Conservation (phyloP, 75 land plant species). For the Ceratopteris richardii region DNA sequence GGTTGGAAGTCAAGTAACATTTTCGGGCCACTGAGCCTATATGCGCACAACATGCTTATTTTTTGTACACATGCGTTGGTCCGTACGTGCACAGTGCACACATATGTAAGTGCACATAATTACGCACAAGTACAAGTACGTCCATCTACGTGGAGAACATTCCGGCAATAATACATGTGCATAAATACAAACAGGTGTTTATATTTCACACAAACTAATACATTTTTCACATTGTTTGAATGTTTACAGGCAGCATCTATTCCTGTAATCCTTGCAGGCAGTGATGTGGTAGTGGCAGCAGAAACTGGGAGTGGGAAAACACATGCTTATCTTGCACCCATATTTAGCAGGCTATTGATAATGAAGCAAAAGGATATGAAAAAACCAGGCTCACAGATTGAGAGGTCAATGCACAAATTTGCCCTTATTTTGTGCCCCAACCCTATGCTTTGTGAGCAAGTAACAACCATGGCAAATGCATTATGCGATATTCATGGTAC, state of each 20-base stretch:
- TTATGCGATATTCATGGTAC: conserved; percentile 35
- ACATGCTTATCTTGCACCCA: conserved; percentile 74
- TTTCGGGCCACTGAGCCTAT: no score
- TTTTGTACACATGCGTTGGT: no score
- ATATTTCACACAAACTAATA: no score
- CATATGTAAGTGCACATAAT: no score
- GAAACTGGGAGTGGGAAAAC: conserved; percentile 99
- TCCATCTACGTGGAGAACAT: no score
- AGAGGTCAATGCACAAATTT: conserved; percentile 5
- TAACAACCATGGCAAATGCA: conserved; percentile 68
- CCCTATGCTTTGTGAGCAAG: conserved; percentile 90
- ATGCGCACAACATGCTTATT: no score
- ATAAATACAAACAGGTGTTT: no score
- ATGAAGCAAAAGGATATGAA: conserved; percentile 5
- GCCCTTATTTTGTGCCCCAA: conserved; percentile 86
- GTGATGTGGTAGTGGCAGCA: conserved; percentile 84
- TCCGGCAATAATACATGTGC: no score
- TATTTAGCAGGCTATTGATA: conserved; percentile 44
- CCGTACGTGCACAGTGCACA: no score
- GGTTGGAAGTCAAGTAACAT: no score
- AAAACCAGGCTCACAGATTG: not conserved
- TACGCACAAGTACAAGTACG: no score
- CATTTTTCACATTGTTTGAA: not conserved
- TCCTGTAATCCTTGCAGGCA: conserved; percentile 61
- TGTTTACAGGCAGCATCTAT: conserved; percentile 63